Base-by-base conservation (phyloP, 2,329 filamentous ascomycete species). In the Aureobasidium sp. region DNA sequence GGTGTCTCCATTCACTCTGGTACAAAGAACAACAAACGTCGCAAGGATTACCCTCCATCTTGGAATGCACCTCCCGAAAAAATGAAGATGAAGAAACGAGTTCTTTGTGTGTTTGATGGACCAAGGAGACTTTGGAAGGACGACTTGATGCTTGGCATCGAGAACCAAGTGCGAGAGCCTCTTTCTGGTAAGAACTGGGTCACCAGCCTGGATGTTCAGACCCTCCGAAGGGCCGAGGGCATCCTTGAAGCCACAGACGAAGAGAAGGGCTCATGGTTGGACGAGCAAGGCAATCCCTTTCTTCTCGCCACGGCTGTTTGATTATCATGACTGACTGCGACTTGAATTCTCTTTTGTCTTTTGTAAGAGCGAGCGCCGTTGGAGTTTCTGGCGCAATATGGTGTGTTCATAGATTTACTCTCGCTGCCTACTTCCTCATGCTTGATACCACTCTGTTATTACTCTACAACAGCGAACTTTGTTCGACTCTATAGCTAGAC, bases 81-180 rank as follows among this genome's bases (percentile, higher is more conserved):
- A 79, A 96, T 97, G 90, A 95, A 89, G 72, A 95, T 96, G 85
- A 97, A 95, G 85, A 97, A 97, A 84, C 89, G 94, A 32, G 91
- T 97, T 61, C 81, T 97, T 69, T 91, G 91, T 66, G 90, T 96
- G 25, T 99, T 95, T 70, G 91, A 97, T 71, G 94, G 94, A 0
- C 83, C 83, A 16, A 86, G 92, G 59, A 86, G 93, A 45, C 82
- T 99, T 54, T 94, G 90, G 83, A 97, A 97, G 79, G 94, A 99
- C 72, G 94, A 99, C 76, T 94, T 97, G 91, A 96, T 97, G 91
- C 86, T 99, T 54, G 91, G 92, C 68, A 91, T 89, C 16, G 91
- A 96, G 69, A 92, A 94, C 70, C 94, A 99, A 76, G 91, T 97
- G 41, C 90, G 93, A 70, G 81, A 96, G 74, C 86, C 86, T 74